Evolutionary conservation across 345 rosid genomes (phyloP), one percentile per base, ranked within the genome.

Genomic region (Eucalyptus sideroxylon): DNA sequence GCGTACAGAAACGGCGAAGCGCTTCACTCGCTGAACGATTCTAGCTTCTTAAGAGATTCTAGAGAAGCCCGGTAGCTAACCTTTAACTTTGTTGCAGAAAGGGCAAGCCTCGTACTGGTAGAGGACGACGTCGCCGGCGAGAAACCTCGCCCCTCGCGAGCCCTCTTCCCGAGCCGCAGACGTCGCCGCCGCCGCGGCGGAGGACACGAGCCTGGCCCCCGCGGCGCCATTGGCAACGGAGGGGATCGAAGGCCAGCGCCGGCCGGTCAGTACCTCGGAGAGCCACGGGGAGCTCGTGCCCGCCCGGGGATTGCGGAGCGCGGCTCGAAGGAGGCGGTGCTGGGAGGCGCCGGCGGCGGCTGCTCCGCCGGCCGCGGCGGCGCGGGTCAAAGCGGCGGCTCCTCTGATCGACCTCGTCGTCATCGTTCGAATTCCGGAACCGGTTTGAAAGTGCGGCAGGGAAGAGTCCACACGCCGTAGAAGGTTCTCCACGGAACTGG

Each of bases 51-150:
- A 17, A 17, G 83, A 77, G 26, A 6, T 40, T 77, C 30, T 40
- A 40, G 47, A 77, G 83, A 4, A 87, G 49, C 31, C 88, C n/a
- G 65, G 10, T 37, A 34, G 67, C 65, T 55, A 91, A 97, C 98
- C 97, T 96, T 95, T 97, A 87, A 97, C 95, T 93, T 98, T 98
- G 93, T 98, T 98, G 93, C 99, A 96, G 91, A 98, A 98, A 90
- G 99, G 98, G 91, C 98, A 98, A 87, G 99, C 99, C 89, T 97
- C 98, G 89, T 96, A 98, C 94, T 98, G 99, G 92, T 98, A 97
- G 37, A 97, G 95, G 87, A 97, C 96, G 24, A 97, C 96, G 53
- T 98, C 98, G 50, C 92, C 94, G 53, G 95, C 95, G 16, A 89
- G 88, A 65, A 94, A 92, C 89, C 93, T 96, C 89, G 88, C 91